Conservation (phyloP, 106 monocot genomes). For the Xerophyta viscosa region DNA sequence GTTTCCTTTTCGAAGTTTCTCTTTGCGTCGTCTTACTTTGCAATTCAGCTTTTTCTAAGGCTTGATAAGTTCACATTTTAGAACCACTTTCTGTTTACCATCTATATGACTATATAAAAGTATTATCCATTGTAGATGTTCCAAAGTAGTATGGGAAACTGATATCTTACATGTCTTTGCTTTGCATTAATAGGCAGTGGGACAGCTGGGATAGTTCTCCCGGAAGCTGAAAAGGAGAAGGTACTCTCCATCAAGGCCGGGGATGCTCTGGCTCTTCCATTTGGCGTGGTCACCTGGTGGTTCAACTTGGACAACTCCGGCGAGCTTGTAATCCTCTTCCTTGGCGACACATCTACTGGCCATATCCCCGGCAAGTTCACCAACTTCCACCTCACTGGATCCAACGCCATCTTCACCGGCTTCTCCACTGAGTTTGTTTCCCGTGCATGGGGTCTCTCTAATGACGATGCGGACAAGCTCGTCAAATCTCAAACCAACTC, state of each 20-base stretch:
- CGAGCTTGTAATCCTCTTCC: conserved; percentile 65
- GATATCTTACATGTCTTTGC: too few relatives aligned
- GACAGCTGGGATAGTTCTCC: conserved; percentile 62
- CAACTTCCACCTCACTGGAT: conserved; percentile 78
- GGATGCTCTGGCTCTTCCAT: conserved; percentile 74
- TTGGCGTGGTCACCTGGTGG: conserved; percentile 89
- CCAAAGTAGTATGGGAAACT: too few relatives aligned
- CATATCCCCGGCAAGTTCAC: conserved; percentile 65
- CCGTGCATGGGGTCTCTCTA: conserved; percentile 64
- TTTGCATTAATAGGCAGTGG: conserved; percentile 42
- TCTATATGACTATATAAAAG: too few relatives aligned
- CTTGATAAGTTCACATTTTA: too few relatives aligned
- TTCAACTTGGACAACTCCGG: conserved; percentile 51
- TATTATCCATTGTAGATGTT: too few relatives aligned
- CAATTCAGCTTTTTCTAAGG: too few relatives aligned
- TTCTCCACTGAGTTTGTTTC: conserved; percentile 75
- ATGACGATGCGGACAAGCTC: conserved; percentile 38
- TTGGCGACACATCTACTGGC: conserved; percentile 86
- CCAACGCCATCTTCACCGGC: conserved; percentile 74
- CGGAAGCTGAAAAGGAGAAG: conserved; percentile 61
- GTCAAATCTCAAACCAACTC: conserved; percentile 25
- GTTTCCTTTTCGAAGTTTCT: too few relatives aligned
- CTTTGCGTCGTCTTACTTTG: too few relatives aligned
- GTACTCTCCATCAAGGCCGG: conserved; percentile 64
- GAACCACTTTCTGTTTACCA: too few relatives aligned